Conservation (phyloP, 78 protist genomes). For the Polysphondylium violaceum region DNA sequence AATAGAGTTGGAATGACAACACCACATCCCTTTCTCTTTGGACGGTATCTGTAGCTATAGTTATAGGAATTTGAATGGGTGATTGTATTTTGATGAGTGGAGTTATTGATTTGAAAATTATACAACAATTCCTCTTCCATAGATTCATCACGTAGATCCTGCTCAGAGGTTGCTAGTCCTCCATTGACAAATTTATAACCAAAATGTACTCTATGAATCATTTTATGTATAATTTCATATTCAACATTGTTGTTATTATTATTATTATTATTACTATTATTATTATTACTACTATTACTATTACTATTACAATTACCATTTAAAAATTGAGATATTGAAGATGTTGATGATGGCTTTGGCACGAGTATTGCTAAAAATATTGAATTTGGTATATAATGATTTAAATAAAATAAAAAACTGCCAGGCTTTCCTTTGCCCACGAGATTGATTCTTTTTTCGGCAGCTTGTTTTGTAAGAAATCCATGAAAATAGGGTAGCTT, state of each 20-base stretch:
- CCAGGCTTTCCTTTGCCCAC: not conserved
- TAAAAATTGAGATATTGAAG: no score
- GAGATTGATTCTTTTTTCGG: constrained; percentile 52
- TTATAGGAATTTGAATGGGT: constrained; percentile 56
- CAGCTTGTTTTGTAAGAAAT: constrained; percentile 28
- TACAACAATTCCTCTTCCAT: constrained; percentile 55
- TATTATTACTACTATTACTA: no score
- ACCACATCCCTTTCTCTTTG: constrained; percentile 69
- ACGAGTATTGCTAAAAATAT: constrained; percentile 46
- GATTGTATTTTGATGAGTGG: not conserved
- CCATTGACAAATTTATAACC: constrained; percentile 56
- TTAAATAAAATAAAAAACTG: constrained; percentile 48
- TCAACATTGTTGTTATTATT: no score
- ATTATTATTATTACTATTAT: no score
- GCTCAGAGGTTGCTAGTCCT: not conserved
- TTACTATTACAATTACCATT: no score
- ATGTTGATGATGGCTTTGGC: not conserved
- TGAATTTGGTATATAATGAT: constrained; percentile 64
- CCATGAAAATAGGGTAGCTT: constrained; percentile 64
- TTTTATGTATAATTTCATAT: constrained; percentile 50
- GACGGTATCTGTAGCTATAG: constrained; percentile 55
- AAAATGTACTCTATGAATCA: constrained; percentile 75
- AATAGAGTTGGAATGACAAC: constrained; percentile 64
- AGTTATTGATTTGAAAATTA: constrained; percentile 50
- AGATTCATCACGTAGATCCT: constrained; percentile 23